Base-by-base conservation (phyloP, 139 green algal species). In the Mychonastes homosphaera region DNA sequence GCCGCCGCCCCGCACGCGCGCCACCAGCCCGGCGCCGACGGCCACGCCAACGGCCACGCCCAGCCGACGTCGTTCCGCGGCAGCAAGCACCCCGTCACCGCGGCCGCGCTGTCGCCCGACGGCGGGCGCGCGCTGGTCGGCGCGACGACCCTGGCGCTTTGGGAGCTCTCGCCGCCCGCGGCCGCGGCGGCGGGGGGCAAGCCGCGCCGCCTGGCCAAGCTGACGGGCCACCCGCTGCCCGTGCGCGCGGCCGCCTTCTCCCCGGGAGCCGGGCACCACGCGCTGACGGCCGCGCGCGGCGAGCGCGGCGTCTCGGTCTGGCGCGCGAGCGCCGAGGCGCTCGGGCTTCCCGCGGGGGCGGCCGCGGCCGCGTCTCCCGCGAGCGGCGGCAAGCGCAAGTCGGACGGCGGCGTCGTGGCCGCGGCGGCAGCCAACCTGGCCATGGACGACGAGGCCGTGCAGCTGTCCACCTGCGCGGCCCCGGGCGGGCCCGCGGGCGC, bases 261-360 rank as follows among this genome's bases (percentile, higher is more conserved):
- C 1, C 73, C 79, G 6, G n/a, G n/a, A 8, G 58, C 63, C 35
- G 71, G 71, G 13, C 32, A 10, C 10, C 53, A 79, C 56, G 79
- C 76, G 2, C 56, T 84, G 19, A 82, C 79, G 23, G 70, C 73
- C 18, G 70, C 60, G 10, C 28, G 40, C 6, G 71, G 73, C 5
- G 81, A 88, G 66, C 68, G 74, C 0, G 64, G 78, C 18, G 67
- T 88, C 9, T 73, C 79, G 0, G 39, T 88, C 2, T 88, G 81
- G 81, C 36, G 64, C 19, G 67, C 58, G 5, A 33, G 35, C 24
- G n/a, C n/a, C n/a, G n/a, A n/a, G n/a, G n/a, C n/a, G 24, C 38
- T 51, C 3, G 19, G 6, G 30, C 51, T 63, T 26, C 63, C 63
- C 3, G 54, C 53, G 28, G 38, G 18, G 19, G 3, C 49, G 3